A percentile compares a stretch with the other conserved stretches of the same genome.
phyloP scores from a whole-genome alignment of 306 rosid species.

The Herpetospermum pedunculosum region DNA sequence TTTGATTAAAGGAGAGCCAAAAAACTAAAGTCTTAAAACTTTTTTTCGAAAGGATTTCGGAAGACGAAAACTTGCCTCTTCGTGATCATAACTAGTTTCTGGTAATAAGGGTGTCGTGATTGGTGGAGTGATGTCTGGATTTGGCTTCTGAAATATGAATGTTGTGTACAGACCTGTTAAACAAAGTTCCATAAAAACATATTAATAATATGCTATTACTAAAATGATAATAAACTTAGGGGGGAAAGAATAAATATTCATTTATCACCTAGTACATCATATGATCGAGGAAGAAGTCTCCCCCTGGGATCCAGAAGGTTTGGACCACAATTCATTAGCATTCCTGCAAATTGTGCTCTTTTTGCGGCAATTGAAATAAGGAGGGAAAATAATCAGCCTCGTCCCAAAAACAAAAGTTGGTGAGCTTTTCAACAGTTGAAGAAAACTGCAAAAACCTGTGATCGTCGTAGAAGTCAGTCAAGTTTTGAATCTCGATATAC shows the following conservation, averaged over 20 bases:
- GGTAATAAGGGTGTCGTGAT: slow-evolving; percentile 43
- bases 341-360: slow-evolving; percentile 75
- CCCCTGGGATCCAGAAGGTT: slow-evolving; percentile 86
- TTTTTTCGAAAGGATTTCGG: background rate
- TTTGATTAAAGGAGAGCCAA: background rate
- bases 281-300: slow-evolving; percentile 84
- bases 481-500: slow-evolving; percentile 87
- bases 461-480: slow-evolving; percentile 87
- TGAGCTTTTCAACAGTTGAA: background rate
- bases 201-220: background rate
- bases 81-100: slow-evolving; percentile 42
- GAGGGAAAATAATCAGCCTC: slow-evolving; percentile 13
- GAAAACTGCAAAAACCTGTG: slow-evolving; percentile 48
- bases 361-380: slow-evolving; percentile 14
- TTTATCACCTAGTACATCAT: slow-evolving; percentile 67
- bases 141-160: slow-evolving; percentile 90
- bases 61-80: slow-evolving; percentile 49
- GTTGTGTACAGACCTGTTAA: slow-evolving; percentile 74
- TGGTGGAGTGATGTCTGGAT: slow-evolving; percentile 74
- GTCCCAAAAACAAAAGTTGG: background rate
- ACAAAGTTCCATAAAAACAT: slow-evolving; percentile 8
- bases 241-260: slow-evolving; percentile 1
- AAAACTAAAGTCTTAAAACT: background rate
- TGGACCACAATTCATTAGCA: slow-evolving; percentile 47
- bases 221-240: background rate